Conservation (phyloP, 352 stramenopile species). For the Phytophthora litchii region DNA sequence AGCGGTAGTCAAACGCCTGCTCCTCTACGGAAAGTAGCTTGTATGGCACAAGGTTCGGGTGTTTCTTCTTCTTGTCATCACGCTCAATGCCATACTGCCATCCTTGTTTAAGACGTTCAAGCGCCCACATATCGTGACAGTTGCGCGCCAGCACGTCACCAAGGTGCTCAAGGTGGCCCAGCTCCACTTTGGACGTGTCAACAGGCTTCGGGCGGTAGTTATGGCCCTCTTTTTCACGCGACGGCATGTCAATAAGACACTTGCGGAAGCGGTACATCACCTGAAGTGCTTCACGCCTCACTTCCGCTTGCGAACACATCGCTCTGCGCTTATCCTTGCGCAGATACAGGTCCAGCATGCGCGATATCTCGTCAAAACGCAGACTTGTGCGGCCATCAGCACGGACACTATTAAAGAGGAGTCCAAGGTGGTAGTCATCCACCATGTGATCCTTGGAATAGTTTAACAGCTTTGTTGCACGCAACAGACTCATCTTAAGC, state of each 20-base stretch:
- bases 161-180: slow-evolving; percentile 75
- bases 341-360: slow-evolving; percentile 85
- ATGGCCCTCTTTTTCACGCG: slow-evolving; percentile 87
- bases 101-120: slow-evolving; percentile 85
- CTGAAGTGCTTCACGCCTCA: slow-evolving; percentile 77
- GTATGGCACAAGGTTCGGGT: slow-evolving; percentile 87
- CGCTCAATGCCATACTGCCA: slow-evolving; percentile 77
- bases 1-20: slow-evolving; percentile 85
- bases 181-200: slow-evolving; percentile 74
- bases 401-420: slow-evolving; percentile 81
- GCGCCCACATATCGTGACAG: slow-evolving; percentile 87
- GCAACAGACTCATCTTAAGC: slow-evolving; percentile 68
- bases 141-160: slow-evolving; percentile 83
- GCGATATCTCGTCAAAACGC: slow-evolving; percentile 85
- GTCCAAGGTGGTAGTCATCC: slow-evolving; percentile 81
- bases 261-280: slow-evolving; percentile 91
- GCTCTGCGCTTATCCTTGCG: slow-evolving; percentile 79
- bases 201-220: slow-evolving; percentile 89
- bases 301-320: slow-evolving; percentile 71
- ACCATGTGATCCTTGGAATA: slow-evolving; percentile 81
- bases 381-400: slow-evolving; percentile 75
- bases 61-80: slow-evolving; percentile 74
- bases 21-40: slow-evolving; percentile 80
- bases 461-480: slow-evolving; percentile 86
- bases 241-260: slow-evolving; percentile 90